Evolutionary conservation across 202 grass and related monocot species (phyloP).

Genomic region (Cymbopogon flexuosus): DNA sequence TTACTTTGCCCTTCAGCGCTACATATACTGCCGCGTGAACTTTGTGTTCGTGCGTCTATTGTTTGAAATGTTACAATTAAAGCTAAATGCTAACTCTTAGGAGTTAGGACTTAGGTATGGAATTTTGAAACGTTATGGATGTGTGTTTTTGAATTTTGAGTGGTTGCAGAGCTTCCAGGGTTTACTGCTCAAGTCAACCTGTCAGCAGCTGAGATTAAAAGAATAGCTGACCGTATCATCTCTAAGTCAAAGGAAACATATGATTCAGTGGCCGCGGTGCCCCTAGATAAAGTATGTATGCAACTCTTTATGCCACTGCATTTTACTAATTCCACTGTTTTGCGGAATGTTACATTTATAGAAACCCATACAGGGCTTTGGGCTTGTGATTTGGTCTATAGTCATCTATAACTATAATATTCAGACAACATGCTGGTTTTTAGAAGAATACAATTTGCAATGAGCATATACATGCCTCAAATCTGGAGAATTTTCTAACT

Average conservation of each 20-base stretch:
- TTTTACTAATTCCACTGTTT: conserved; percentile 12
- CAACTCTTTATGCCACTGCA: neutral
- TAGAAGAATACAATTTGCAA: neutral
- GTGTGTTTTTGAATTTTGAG: neutral
- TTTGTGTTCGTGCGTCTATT: neutral
- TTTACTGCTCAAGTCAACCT: conserved; percentile 61
- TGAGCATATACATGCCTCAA: neutral
- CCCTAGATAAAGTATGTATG: conserved; percentile 68
- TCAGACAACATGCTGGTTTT: neutral
- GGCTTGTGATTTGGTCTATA: neutral
- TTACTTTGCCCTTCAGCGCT: neutral
- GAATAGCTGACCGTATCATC: conserved; percentile 57
- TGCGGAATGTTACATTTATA: neutral
- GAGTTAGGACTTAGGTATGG: neutral
- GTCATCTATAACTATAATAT: neutral
- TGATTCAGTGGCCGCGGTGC: conserved; percentile 71
- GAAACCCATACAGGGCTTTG: neutral
- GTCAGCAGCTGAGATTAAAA: conserved; percentile 65
- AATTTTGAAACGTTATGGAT: neutral
- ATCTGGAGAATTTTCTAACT: neutral
- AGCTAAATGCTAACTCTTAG: neutral
- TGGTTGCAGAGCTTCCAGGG: conserved; percentile 67
- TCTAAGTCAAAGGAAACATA: conserved; percentile 74
- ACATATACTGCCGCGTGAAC: neutral
- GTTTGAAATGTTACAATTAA: neutral